Conservation (phyloP, 148 eudicot species). For the Chenopodium quinoa region DNA sequence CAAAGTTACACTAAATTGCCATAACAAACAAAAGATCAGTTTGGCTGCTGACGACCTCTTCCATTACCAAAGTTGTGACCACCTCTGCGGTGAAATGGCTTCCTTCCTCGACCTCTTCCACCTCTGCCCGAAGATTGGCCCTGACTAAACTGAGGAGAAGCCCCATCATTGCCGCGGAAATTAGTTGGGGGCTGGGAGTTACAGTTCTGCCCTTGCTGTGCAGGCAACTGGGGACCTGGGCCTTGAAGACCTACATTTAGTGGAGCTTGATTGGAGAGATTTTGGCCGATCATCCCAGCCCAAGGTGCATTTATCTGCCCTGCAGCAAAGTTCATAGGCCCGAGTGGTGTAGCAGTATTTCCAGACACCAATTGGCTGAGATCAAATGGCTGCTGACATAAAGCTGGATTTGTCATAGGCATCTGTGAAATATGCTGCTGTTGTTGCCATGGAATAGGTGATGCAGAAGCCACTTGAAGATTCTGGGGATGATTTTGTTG, state of each 20-base stretch:
- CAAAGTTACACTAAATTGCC: not conserved
- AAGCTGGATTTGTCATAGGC: slow-evolving; percentile 29
- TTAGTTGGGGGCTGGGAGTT: slow-evolving; percentile 25
- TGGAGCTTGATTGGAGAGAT: slow-evolving; percentile 40
- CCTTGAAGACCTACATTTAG: slow-evolving; percentile 31
- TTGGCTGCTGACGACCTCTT: slow-evolving; percentile 42
- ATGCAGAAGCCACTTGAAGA: slow-evolving; percentile 39
- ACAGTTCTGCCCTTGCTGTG: slow-evolving; percentile 27
- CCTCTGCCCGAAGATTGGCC: slow-evolving; percentile 42
- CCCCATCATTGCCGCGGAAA: slow-evolving; percentile 26
- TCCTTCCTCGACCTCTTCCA: slow-evolving; percentile 53
- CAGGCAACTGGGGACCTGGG: slow-evolving; percentile 32
- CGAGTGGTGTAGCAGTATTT: slow-evolving; percentile 27
- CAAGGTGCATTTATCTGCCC: slow-evolving; percentile 42
- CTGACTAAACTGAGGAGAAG: slow-evolving; percentile 39
- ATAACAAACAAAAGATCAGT: slow-evolving; percentile 9
- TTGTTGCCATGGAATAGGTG: slow-evolving; percentile 27
- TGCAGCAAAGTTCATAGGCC: slow-evolving; percentile 38
- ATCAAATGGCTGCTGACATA: slow-evolving; percentile 49
- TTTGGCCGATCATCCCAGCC: slow-evolving; percentile 38
- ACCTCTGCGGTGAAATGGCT: slow-evolving; percentile 46
- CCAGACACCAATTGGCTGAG: slow-evolving; percentile 37
- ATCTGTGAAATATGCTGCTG: slow-evolving; percentile 30
- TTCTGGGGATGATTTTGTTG: slow-evolving; percentile 50
- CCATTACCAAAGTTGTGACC: slow-evolving; percentile 54